A percentile compares a stretch with the other conserved stretches of the same genome.
Conservation (phyloP, 768 basidiomycete species). For the Lepiota subincarnata region DNA sequence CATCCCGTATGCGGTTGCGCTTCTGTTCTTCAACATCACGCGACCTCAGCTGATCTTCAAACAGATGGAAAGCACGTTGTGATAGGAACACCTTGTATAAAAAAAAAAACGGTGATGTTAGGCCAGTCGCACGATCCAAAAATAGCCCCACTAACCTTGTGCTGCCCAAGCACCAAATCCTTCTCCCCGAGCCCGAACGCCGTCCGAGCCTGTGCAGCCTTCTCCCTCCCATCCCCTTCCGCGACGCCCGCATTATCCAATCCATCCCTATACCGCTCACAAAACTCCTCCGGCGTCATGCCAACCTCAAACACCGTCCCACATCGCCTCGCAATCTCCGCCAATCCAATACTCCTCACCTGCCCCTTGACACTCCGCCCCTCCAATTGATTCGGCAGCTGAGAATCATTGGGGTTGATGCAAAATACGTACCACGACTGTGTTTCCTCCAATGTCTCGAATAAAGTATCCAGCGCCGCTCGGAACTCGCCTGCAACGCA, state of each 20-base stretch:
- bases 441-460: slow-evolving; percentile 85
- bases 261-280: slow-evolving; percentile 73
- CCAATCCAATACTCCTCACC: slow-evolving; percentile 74
- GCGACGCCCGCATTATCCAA: slow-evolving; percentile 50
- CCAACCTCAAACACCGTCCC: slow-evolving; percentile 74
- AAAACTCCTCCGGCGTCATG: slow-evolving; percentile 85
- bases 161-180: slow-evolving; percentile 78
- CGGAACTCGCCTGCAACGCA: slow-evolving; percentile 90
- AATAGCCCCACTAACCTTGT: slow-evolving; percentile 57
- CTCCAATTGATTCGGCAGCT: slow-evolving; percentile 91
- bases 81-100: slow-evolving; percentile 86
- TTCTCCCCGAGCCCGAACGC: slow-evolving; percentile 56
- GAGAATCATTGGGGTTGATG: slow-evolving; percentile 92
- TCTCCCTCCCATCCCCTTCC: slow-evolving; percentile 59
- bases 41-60: slow-evolving; percentile 84
- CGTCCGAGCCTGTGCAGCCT: slow-evolving; percentile 54
- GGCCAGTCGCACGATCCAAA: neutral
- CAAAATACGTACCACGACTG: slow-evolving; percentile 92
- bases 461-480: slow-evolving; percentile 77
- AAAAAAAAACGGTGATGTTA: slow-evolving; percentile 8
- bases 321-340: slow-evolving; percentile 69
- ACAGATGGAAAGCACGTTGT: slow-evolving; percentile 76
- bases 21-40: slow-evolving; percentile 85
- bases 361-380: slow-evolving; percentile 90
- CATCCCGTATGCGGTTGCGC: slow-evolving; percentile 72